Evolutionary conservation across 352 stramenopile genomes (phyloP), one percentile per base, ranked within the genome.

Genomic region (Globisporangium radiosum): DNA sequence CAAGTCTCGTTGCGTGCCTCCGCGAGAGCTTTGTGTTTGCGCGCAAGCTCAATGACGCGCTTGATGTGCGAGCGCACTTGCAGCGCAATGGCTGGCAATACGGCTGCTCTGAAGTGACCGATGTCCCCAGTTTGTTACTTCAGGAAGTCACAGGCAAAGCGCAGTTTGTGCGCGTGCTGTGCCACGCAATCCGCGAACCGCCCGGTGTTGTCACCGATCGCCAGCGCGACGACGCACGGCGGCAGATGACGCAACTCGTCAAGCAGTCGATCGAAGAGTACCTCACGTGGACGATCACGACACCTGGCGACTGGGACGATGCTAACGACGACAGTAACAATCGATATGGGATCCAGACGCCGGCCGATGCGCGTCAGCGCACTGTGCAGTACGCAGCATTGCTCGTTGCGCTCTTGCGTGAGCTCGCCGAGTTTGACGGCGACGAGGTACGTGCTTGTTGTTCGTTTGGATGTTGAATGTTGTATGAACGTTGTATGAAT

Each of bases 81-180:
- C 64, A 75, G 13, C 64, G 69, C 49, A 68, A 52, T 57, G 78
- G 81, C n/a, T 86, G 66, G 83, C 78, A 56, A 51, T 85, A 72
- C 63, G 80, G 59, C 17, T 76, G 64, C 65, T 75, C 56, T 43
- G 64, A 60, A 52, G 72, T 58, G 25, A 70, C 25, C 59, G 76
- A 88, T 33, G 59, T 90, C 25, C 81, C 83, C 0, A 90, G 81
- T 57, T 60, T 93, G 53, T 45, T 93, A 43, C 70, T 73, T 5
- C 84, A 93, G 38, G 84, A 93, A 73, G 76, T 93, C 9, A 49
- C 85, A 33, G 84, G 84, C 45, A 93, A 91, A 63, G 72, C 81
- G 8, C 78, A 87, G 63, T 93, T 88, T 56, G 55, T 89, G 1
- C 83, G 87, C 25, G 79, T 92, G 36, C 59, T 92, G 8, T 82